These are phyloP conservation scores for Endocarpon pusillum DNA, from an alignment of 495 filamentous ascomycete species.

Conservation along the genomic window DNA sequence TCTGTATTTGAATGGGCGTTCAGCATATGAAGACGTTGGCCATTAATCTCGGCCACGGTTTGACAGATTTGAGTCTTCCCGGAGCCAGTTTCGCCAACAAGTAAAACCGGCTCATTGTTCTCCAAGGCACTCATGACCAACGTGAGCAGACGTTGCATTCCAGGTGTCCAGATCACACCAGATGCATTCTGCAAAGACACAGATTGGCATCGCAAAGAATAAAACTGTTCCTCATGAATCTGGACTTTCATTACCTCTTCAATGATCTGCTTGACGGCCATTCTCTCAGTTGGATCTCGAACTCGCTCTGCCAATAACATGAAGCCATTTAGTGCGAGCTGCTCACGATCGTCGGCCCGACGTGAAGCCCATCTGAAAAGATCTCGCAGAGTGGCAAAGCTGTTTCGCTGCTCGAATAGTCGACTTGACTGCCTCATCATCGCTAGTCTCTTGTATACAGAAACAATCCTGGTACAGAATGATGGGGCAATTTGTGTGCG, in stretches of 20 bases:
- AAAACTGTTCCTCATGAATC: conserved; percentile 58
- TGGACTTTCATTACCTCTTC: conserved; percentile 82
- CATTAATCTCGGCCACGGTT: conserved; percentile 64
- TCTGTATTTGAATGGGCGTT: conserved; percentile 97
- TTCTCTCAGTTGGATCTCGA: conserved; percentile 71
- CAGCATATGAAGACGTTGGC: conserved; percentile 62
- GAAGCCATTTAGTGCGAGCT: conserved; percentile 82
- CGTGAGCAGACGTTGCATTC: conserved; percentile 80
- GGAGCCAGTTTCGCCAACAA: conserved; percentile 93
- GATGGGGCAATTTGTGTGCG: conserved; percentile 79
- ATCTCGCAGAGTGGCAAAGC: conserved; percentile 92
- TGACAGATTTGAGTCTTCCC: conserved; percentile 96
- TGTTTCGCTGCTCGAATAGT: conserved; percentile 91
- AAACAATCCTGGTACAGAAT: conserved; percentile 75
- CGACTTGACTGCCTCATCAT: conserved; percentile 72
- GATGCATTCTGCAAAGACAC: conserved; percentile 32
- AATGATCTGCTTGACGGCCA: conserved; percentile 71
- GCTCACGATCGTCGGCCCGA: conserved; percentile 64
- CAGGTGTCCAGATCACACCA: conserved; percentile 79
- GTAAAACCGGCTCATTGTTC: conserved; percentile 83
- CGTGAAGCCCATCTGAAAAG: conserved; percentile 94
- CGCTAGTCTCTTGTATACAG: conserved; percentile 87
- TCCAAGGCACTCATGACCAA: conserved; percentile 68
- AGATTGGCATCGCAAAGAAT: conserved; percentile 39
- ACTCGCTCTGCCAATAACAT: conserved; percentile 93